These are phyloP conservation scores for Eremothecium coryli DNA, from an alignment of 1,139 yeast species.

Conservation along the genomic window DNA sequence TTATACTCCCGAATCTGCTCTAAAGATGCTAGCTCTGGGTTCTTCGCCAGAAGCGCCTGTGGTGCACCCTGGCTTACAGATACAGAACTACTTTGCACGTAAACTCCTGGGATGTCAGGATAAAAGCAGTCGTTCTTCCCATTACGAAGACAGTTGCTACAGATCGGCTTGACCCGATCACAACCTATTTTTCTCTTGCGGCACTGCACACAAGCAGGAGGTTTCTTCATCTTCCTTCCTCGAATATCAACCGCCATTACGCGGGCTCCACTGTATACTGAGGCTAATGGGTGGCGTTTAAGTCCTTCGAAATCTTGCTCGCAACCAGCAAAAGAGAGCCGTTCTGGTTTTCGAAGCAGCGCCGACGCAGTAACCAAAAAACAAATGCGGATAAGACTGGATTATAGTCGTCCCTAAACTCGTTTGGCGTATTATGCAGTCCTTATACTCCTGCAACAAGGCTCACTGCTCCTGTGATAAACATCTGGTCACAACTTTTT, in stretches of 20 bases:
- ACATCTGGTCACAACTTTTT: too few species aligned
- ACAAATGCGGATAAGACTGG: too few species aligned
- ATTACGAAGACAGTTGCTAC: conserved; percentile 42
- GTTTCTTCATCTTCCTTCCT: conserved; percentile 22
- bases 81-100: conserved; percentile 5
- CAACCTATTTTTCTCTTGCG: conserved; percentile 46
- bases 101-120: conserved; percentile 28
- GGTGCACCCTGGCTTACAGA: not conserved
- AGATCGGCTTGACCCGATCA: conserved; percentile 47
- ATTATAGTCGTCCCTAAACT: too few species aligned
- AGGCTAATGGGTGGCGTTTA: not conserved
- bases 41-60: conserved; percentile 11
- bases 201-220: conserved; percentile 40
- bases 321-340: not conserved
- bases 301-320: conserved; percentile 1
- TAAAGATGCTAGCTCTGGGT: conserved; percentile 23
- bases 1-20: conserved; percentile 6
- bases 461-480: too few species aligned
- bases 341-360: not conserved
- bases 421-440: too few species aligned
- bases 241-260: conserved; percentile 15
- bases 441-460: too few species aligned
- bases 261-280: too few species aligned
- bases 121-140: conserved; percentile 23
- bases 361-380: too few species aligned